Evolutionary conservation across 2,329 filamentous ascomycete species (phyloP).

Genomic region (Pseudogymnoascus sp.): DNA sequence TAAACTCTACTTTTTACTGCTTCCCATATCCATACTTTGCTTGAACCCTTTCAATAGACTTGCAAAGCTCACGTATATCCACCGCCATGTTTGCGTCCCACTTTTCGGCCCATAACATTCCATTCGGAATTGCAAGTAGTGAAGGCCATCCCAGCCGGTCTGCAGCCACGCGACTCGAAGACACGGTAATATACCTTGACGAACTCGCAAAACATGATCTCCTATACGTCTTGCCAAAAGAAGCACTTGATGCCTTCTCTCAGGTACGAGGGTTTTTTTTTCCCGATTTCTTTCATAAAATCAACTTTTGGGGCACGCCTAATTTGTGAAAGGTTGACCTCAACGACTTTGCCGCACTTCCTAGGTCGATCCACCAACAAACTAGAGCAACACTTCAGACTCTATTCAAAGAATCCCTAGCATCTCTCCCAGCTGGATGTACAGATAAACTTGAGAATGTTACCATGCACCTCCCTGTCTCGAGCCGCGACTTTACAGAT

Average conservation of each 20-base stretch:
- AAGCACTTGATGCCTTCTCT: constrained; percentile 9
- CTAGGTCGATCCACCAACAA: constrained; percentile 29
- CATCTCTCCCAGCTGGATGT: constrained; percentile 19
- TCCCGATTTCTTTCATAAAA: not conserved
- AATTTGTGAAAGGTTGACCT: constrained; percentile 30
- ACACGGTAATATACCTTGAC: constrained; percentile 44
- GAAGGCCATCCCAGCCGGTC: constrained; percentile 30
- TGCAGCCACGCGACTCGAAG: constrained; percentile 41
- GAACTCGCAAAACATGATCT: constrained; percentile 29
- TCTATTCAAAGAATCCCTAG: constrained; percentile 23
- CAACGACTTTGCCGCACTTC: constrained; percentile 41
- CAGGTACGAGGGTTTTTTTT: constrained; percentile 5
- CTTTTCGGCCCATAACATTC: constrained; percentile 45
- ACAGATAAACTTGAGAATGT: constrained; percentile 32
- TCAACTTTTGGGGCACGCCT: constrained; percentile 17
- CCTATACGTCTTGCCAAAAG: constrained; percentile 18
- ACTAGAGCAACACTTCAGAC: constrained; percentile 35
- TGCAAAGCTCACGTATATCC: not conserved
- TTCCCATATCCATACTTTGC: not conserved
- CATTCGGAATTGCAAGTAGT: constrained; percentile 43
- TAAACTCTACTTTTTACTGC: not conserved
- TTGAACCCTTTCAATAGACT: not conserved
- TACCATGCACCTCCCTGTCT: constrained; percentile 45
- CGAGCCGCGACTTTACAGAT: constrained; percentile 48
- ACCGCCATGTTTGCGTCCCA: constrained; percentile 23